Conservation (phyloP, 169 alveolate species). For the Plasmodium gonderi region DNA sequence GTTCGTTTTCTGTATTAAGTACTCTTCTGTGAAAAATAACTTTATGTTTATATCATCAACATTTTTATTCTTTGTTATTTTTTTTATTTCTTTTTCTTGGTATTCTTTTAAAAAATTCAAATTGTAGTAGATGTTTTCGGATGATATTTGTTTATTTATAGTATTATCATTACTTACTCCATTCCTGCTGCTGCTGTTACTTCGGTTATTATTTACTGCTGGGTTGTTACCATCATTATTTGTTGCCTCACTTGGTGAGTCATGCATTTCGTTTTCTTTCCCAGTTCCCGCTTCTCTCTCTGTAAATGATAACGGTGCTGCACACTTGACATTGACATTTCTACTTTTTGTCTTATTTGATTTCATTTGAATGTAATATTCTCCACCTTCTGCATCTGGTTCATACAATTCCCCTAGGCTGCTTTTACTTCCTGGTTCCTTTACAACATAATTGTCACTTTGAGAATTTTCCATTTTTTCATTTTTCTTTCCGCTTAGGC, state of each 20-base stretch:
- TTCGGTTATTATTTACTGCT: too few species aligned
- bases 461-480: neutral
- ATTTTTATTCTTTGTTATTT: neutral
- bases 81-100: slow-evolving; percentile 51
- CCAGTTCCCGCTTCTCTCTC: neutral
- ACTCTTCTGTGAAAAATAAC: slow-evolving; percentile 56
- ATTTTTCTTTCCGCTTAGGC: neutral
- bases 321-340: neutral
- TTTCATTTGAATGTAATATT: neutral
- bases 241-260: neutral
- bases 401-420: neutral
- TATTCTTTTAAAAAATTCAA: slow-evolving; percentile 24
- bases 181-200: too few species aligned
- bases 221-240: neutral
- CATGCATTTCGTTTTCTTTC: neutral
- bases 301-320: neutral
- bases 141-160: slow-evolving; percentile 24
- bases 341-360: neutral
- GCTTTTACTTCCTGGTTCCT: neutral
- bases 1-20: slow-evolving; percentile 14
- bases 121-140: slow-evolving; percentile 49
- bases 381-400: too few species aligned
- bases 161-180: neutral
- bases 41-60: slow-evolving; percentile 38
- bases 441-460: neutral